Evolutionary conservation across 345 rosid genomes (phyloP).

Genomic region (Kernera saxatilis): DNA sequence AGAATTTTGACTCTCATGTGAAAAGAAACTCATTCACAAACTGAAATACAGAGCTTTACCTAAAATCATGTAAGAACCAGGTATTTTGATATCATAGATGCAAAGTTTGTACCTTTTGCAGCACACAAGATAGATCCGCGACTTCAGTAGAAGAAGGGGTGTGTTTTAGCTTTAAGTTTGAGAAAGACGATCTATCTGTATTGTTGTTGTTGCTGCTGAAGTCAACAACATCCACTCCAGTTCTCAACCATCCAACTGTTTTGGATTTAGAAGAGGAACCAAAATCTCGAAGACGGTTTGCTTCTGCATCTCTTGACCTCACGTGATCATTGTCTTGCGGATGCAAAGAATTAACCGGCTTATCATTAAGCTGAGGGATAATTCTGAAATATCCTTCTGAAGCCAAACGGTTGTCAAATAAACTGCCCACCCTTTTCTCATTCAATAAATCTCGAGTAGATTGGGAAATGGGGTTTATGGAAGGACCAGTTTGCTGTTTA

Average conservation of each 20-base stretch:
- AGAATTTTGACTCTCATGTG: background rate
- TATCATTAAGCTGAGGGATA: conserved; percentile 29
- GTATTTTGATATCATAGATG: background rate
- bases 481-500: conserved; percentile 23
- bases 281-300: conserved; percentile 31
- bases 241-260: conserved; percentile 29
- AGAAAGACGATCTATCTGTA: conserved; percentile 25
- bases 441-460: conserved; percentile 30
- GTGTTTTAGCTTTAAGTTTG: conserved; percentile 32
- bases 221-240: conserved; percentile 35
- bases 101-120: conserved; percentile 45
- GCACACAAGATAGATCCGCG: conserved; percentile 32
- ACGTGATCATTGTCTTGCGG: conserved; percentile 34
- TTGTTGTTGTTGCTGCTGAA: conserved; percentile 29
- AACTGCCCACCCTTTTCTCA: conserved; percentile 38
- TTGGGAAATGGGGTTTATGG: conserved; percentile 26
- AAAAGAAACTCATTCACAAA: background rate
- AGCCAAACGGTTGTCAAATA: conserved; percentile 39
- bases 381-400: conserved; percentile 33
- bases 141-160: conserved; percentile 30
- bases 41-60: background rate
- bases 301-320: conserved; percentile 34
- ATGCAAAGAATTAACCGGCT: conserved; percentile 17
- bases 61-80: background rate
- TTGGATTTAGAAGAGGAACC: conserved; percentile 34